These are phyloP conservation scores for Fusarium torreyae DNA, from an alignment of 2,329 filamentous ascomycete species.

Conservation along the genomic window DNA sequence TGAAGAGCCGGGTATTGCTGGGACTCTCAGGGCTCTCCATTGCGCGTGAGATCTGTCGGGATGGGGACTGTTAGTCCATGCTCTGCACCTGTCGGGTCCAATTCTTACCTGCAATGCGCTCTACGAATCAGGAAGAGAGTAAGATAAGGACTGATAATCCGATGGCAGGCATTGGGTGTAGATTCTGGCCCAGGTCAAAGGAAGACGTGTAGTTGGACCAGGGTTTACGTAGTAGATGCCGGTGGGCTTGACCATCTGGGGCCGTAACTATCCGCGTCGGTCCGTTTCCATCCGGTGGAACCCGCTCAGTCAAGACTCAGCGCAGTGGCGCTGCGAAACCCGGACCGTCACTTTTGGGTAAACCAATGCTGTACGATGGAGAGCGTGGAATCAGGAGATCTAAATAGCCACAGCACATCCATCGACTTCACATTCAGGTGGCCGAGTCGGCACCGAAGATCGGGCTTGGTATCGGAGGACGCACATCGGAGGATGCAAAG, in stretches of 20 bases:
- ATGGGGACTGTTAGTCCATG: neutral
- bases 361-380: neutral
- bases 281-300: slow-evolving; percentile 13
- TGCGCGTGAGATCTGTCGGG: neutral
- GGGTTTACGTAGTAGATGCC: neutral
- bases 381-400: neutral
- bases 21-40: slow-evolving; percentile 27
- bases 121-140: neutral
- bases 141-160: neutral
- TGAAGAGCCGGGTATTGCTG: slow-evolving; percentile 22
- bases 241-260: neutral
- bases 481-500: neutral
- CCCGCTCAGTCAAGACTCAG: neutral
- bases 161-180: neutral
- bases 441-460: slow-evolving; percentile 21
- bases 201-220: neutral
- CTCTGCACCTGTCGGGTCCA: neutral
- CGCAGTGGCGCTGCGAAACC: neutral
- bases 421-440: neutral
- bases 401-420: slow-evolving; percentile 4
- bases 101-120: neutral
- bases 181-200: neutral
- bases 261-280: slow-evolving; percentile 30
- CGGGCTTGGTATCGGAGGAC: slow-evolving; percentile 10
- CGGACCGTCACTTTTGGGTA: neutral